phyloP scores from a whole-genome alignment of 352 stramenopile genomes.

The Phytophthora idaei region DNA sequence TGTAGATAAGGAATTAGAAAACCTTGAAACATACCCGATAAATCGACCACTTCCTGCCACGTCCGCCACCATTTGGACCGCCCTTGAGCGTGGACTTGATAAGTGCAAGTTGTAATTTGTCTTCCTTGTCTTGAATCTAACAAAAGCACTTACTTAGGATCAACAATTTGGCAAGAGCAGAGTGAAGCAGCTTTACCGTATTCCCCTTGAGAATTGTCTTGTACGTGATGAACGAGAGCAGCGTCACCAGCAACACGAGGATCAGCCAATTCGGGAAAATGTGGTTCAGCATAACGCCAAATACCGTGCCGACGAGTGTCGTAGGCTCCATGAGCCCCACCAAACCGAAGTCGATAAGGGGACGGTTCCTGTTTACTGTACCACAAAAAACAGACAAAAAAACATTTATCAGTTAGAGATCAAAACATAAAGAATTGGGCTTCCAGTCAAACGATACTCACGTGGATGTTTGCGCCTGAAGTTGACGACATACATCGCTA shows the following conservation, averaged over 20 bases:
- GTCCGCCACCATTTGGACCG: conserved; percentile 40
- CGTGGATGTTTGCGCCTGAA: conserved; percentile 90
- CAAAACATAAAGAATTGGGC: not conserved
- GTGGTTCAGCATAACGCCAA: conserved; percentile 81
- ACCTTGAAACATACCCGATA: conserved; percentile 44
- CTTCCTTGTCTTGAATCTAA: conserved; percentile 66
- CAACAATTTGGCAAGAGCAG: not conserved
- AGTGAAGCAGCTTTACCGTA: conserved; percentile 34
- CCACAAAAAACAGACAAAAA: not conserved
- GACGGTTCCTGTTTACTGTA: conserved; percentile 79
- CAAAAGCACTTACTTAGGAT: not conserved
- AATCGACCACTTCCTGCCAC: conserved; percentile 59
- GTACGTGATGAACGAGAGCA: conserved; percentile 72
- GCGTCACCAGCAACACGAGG: conserved; percentile 61
- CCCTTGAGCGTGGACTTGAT: conserved; percentile 59
- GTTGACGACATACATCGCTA: conserved; percentile 95
- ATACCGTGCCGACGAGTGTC: conserved; percentile 73
- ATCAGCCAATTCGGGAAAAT: conserved; percentile 84
- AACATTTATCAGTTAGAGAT: too few species aligned
- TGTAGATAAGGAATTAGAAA: not conserved
- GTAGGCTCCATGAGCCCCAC: conserved; percentile 97
- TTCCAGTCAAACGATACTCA: conserved; percentile 27
- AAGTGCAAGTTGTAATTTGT: conserved; percentile 34
- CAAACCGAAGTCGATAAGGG: conserved; percentile 96
- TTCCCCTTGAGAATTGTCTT: conserved; percentile 71